Evolutionary conservation across 2,329 filamentous ascomycete genomes (phyloP).

Genomic region (Talaromyces sp.): DNA sequence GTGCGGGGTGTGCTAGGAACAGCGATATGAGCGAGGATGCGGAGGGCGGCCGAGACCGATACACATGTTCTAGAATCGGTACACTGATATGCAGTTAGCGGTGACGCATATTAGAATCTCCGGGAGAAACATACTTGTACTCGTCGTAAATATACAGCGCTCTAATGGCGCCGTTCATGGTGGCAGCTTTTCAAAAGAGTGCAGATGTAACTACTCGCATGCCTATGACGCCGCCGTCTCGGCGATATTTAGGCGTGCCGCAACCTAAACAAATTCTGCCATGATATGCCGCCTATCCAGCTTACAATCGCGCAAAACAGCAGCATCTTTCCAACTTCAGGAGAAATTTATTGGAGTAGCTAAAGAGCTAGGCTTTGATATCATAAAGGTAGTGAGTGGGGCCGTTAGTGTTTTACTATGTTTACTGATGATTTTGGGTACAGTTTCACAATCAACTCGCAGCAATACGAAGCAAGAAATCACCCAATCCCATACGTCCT

Average conservation of each 20-base stretch:
- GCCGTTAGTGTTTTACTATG: neutral
- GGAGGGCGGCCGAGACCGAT: conserved; percentile 76
- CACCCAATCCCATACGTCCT: neutral
- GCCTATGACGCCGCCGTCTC: conserved; percentile 23
- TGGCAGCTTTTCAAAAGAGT: conserved; percentile 36
- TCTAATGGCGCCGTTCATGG: conserved; percentile 85
- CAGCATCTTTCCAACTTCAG: neutral
- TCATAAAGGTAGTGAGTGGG: neutral
- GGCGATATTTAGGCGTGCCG: neutral
- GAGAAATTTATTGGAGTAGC: neutral
- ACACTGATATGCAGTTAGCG: conserved; percentile 54
- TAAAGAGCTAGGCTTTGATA: neutral
- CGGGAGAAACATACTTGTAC: conserved; percentile 67
- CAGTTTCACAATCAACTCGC: neutral
- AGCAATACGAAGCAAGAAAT: neutral
- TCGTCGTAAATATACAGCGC: conserved; percentile 97
- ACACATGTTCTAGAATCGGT: conserved; percentile 83
- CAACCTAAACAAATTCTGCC: conserved; percentile 34
- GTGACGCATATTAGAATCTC: neutral
- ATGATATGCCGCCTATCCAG: conserved; percentile 30
- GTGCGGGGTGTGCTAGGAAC: conserved; percentile 77
- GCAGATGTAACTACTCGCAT: conserved; percentile 15
- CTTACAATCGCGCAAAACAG: neutral
- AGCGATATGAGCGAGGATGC: conserved; percentile 75
- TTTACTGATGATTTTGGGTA: neutral